Evolutionary conservation across 768 basidiomycete genomes (phyloP).

Genomic region (Pleurotus djamor): DNA sequence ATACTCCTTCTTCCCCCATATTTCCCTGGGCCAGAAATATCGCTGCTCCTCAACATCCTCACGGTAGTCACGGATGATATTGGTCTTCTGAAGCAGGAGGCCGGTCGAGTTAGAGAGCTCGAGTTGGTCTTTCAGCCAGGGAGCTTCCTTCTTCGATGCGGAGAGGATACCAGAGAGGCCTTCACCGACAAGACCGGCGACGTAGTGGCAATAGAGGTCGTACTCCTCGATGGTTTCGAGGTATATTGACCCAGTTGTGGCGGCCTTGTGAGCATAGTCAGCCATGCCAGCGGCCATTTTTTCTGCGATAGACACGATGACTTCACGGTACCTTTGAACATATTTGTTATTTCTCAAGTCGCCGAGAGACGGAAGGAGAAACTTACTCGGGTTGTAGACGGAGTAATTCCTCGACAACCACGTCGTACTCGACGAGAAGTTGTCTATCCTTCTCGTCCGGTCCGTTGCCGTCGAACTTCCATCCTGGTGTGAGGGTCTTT

Average conservation of each 20-base stretch:
- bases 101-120: slow-evolving; percentile 94
- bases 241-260: slow-evolving; percentile 64
- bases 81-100: slow-evolving; percentile 95
- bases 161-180: slow-evolving; percentile 88
- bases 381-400: slow-evolving; percentile 62
- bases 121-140: slow-evolving; percentile 75
- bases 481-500: slow-evolving; percentile 78
- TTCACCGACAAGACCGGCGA: slow-evolving; percentile 96
- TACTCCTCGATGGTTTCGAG: slow-evolving; percentile 82
- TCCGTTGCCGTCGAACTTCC: slow-evolving; percentile 81
- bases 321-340: slow-evolving; percentile 56
- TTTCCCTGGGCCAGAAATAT: slow-evolving; percentile 94
- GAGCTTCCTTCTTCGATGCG: slow-evolving; percentile 78
- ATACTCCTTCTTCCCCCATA: slow-evolving; percentile 69
- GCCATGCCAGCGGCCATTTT: slow-evolving; percentile 98
- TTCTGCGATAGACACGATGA: slow-evolving; percentile 78
- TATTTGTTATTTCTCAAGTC: slow-evolving; percentile 3
- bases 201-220: slow-evolving; percentile 98
- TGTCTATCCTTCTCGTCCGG: slow-evolving; percentile 87
- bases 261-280: slow-evolving; percentile 85
- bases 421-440: slow-evolving; percentile 80
- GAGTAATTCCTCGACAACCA: slow-evolving; percentile 78
- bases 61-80: slow-evolving; percentile 93
- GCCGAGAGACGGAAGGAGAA: not conserved
- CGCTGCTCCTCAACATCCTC: slow-evolving; percentile 86